A percentile compares a stretch with the other conserved stretches of the same genome.
Conservation (phyloP, 768 basidiomycete genomes). For the Calvatia gigantea region DNA sequence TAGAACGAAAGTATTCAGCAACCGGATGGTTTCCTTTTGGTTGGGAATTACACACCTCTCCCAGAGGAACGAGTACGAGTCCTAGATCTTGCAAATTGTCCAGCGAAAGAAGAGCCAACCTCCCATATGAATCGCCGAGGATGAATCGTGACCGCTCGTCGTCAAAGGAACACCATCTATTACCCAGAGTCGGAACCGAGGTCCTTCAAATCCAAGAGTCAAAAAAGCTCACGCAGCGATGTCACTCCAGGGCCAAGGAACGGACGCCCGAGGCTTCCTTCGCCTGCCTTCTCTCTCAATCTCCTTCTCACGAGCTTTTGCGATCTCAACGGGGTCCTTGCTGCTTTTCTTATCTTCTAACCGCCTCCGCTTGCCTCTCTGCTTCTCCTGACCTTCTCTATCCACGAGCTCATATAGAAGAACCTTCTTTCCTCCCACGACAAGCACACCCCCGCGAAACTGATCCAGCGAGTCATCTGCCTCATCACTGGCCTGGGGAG, state of each 20-base stretch:
- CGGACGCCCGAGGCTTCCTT: conserved; percentile 48
- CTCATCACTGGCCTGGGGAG: conserved; percentile 18
- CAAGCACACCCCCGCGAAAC: conserved; percentile 65
- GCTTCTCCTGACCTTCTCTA: conserved; percentile 43
- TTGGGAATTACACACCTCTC: conserved; percentile 48
- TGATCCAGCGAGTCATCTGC: conserved; percentile 26
- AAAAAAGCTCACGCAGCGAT: conserved; percentile 56
- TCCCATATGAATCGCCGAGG: conserved; percentile 70
- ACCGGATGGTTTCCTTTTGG: neutral
- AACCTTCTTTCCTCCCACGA: conserved; percentile 66
- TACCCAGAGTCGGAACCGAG: neutral
- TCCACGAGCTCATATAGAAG: conserved; percentile 58
- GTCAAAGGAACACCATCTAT: conserved; percentile 53
- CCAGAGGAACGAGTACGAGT: conserved; percentile 60
- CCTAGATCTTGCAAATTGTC: conserved; percentile 38
- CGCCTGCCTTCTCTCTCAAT: conserved; percentile 49
- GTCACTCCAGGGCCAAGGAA: conserved; percentile 78
- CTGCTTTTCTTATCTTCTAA: conserved; percentile 50
- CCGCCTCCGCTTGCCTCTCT: conserved; percentile 51
- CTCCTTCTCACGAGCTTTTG: conserved; percentile 54
- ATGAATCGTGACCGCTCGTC: conserved; percentile 45
- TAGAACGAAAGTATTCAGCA: conserved; percentile 23
- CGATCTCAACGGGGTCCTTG: conserved; percentile 34
- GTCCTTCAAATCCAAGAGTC: neutral
- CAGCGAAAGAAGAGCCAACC: conserved; percentile 61